A percentile compares a stretch with the other conserved stretches of the same genome.
phyloP scores from a whole-genome alignment of 2,329 filamentous ascomycete genomes.

The Diplodia sapinea region DNA sequence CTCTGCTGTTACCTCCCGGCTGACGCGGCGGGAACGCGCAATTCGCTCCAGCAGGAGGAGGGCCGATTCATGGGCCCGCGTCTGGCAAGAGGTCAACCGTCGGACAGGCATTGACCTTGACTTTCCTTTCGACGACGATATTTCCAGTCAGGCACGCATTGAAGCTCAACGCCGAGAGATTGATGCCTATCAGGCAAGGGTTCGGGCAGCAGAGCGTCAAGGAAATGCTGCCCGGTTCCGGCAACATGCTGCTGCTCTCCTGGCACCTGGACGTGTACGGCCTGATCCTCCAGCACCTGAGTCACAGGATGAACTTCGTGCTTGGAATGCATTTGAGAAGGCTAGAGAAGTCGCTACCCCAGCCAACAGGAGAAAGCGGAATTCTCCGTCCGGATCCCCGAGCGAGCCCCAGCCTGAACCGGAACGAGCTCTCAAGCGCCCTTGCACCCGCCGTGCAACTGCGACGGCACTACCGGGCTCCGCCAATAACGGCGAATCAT shows the following conservation, averaged over 20 bases:
- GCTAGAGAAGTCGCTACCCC: slow-evolving; percentile 66
- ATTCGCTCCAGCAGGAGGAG: slow-evolving; percentile 23
- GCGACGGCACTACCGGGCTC: slow-evolving; percentile 54
- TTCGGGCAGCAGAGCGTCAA: slow-evolving; percentile 80
- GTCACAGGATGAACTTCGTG: slow-evolving; percentile 77
- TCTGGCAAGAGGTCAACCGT: slow-evolving; percentile 91
- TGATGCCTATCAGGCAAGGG: slow-evolving; percentile 79
- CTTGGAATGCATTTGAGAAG: slow-evolving; percentile 90
- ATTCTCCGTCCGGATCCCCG: slow-evolving; percentile 76
- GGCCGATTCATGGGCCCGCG: slow-evolving; percentile 66
- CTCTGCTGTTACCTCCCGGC: slow-evolving; percentile 41
- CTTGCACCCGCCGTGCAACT: slow-evolving; percentile 73
- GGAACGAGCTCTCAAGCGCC: slow-evolving; percentile 84
- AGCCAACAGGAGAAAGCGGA: slow-evolving; percentile 72
- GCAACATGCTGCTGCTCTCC: slow-evolving; percentile 67
- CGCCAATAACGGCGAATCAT: slow-evolving; percentile 27
- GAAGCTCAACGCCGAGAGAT: slow-evolving; percentile 60
- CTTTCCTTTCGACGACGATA: slow-evolving; percentile 81
- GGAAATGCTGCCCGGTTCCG: slow-evolving; percentile 76
- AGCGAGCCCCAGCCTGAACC: slow-evolving; percentile 70
- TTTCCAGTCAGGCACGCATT: slow-evolving; percentile 12
- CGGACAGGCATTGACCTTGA: slow-evolving; percentile 78
- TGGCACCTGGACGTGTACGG: slow-evolving; percentile 51
- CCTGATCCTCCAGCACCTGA: slow-evolving; percentile 65
- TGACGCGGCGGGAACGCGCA: slow-evolving; percentile 34